phyloP scores from a whole-genome alignment of 805 yeast genomes.

The Kluyveromyces starmeri region DNA sequence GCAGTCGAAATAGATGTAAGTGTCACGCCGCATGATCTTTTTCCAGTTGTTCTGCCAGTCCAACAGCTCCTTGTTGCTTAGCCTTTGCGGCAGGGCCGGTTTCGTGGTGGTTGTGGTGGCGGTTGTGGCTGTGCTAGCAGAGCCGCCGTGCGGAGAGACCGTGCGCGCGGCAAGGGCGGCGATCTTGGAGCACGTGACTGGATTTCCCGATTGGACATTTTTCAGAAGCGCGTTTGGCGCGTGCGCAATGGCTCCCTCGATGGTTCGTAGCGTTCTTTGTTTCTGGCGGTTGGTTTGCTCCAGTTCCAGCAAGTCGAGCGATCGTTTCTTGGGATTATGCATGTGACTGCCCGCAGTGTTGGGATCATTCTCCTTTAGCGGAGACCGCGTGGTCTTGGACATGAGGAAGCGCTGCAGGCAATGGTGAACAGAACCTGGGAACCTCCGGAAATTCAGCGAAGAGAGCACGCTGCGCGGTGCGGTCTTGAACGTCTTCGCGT shows the following conservation, averaged over 20 bases:
- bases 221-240: slow-evolving; percentile 15
- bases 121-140: not conserved
- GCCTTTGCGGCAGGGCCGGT: not conserved
- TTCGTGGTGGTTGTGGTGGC: not conserved
- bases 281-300: slow-evolving; percentile 11
- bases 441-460: too few relatives aligned
- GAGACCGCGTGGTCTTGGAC: slow-evolving; percentile 17
- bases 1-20: slow-evolving; percentile 54
- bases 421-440: too few relatives aligned
- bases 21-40: slow-evolving; percentile 43
- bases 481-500: too few relatives aligned
- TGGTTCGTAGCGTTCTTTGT: slow-evolving; percentile 23
- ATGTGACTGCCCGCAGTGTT: slow-evolving; percentile 13
- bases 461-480: too few relatives aligned
- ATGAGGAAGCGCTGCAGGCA: too few relatives aligned
- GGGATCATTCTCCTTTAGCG: slow-evolving; percentile 27
- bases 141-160: not conserved
- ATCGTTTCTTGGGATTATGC: slow-evolving; percentile 17
- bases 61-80: slow-evolving; percentile 30
- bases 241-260: slow-evolving; percentile 29
- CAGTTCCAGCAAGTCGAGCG: slow-evolving; percentile 18
- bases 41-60: slow-evolving; percentile 64
- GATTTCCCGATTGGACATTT: slow-evolving; percentile 5
- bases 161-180: not conserved
- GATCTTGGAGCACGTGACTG: slow-evolving; percentile 6